Evolutionary conservation across 2,329 filamentous ascomycete genomes (phyloP).

Genomic region (Ampelomyces quisqualis): DNA sequence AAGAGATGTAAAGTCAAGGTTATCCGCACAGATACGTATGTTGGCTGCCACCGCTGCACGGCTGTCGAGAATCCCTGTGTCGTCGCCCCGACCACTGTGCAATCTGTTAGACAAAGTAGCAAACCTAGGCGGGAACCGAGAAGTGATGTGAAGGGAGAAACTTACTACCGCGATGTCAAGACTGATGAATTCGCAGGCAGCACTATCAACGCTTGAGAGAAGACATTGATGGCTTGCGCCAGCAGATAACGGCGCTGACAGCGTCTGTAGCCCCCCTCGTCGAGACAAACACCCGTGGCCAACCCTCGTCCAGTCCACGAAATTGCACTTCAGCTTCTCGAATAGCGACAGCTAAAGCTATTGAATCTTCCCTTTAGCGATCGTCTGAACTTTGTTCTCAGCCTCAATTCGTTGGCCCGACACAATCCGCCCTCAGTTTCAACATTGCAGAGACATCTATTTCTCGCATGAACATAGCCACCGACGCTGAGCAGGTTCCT

Average conservation of each 20-base stretch:
- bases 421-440: slow-evolving; percentile 22
- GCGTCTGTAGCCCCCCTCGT: neutral
- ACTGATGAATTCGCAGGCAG: slow-evolving; percentile 1
- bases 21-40: slow-evolving; percentile 11
- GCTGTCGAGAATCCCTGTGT: slow-evolving; percentile 13
- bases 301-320: neutral
- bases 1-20: slow-evolving; percentile 22
- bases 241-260: slow-evolving; percentile 15
- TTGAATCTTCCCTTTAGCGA: neutral
- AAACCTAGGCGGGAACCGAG: slow-evolving; percentile 7
- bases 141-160: slow-evolving; percentile 9
- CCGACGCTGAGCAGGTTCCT: slow-evolving; percentile 2
- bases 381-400: too few relatives aligned
- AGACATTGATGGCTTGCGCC: slow-evolving; percentile 15
- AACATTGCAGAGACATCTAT: slow-evolving; percentile 22
- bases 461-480: slow-evolving; percentile 15
- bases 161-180: neutral
- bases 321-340: neutral
- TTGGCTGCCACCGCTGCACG: slow-evolving; percentile 19
- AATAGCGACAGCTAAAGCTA: neutral
- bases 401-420: slow-evolving; percentile 24
- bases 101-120: slow-evolving; percentile 13
- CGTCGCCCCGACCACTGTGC: slow-evolving; percentile 11
- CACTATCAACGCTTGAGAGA: slow-evolving; percentile 11
- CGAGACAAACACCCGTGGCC: neutral